Evolutionary conservation across 2,329 filamentous ascomycete genomes (phyloP).

Genomic region (Corynespora cassiicola): DNA sequence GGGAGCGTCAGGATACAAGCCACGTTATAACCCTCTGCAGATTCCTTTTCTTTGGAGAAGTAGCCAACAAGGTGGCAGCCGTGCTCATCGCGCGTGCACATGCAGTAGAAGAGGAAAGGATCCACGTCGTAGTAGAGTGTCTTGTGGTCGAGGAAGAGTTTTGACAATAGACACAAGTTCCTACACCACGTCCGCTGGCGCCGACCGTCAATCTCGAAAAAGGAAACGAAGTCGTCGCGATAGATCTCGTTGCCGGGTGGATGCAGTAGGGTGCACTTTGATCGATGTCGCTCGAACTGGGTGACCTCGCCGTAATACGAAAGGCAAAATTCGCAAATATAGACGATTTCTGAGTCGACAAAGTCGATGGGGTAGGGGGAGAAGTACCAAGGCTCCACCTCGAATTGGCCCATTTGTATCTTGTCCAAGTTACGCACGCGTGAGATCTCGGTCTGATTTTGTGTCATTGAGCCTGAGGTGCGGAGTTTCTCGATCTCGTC

Average conservation of each 20-base stretch:
- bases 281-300: conserved; percentile 82
- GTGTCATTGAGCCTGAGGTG: conserved; percentile 96
- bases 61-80: conserved; percentile 98
- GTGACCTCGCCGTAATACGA: conserved; percentile 86
- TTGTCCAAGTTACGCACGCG: conserved; percentile 93
- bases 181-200: conserved; percentile 96
- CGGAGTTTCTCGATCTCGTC: conserved; percentile 96
- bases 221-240: conserved; percentile 89
- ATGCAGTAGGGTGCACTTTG: conserved; percentile 89
- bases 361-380: conserved; percentile 93
- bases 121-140: conserved; percentile 99
- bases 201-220: conserved; percentile 96
- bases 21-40: conserved; percentile 94
- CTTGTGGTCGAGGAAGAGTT: conserved; percentile 97
- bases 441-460: conserved; percentile 96
- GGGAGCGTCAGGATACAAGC: conserved; percentile 97
- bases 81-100: conserved; percentile 87
- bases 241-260: conserved; percentile 99
- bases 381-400: conserved; percentile 98
- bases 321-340: conserved; percentile 97
- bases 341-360: conserved; percentile 86
- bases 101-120: conserved; percentile 97
- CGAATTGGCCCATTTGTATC: conserved; percentile 90
- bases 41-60: conserved; percentile 98
- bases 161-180: conserved; percentile 91